Conservation (phyloP, 2,329 filamentous ascomycete species). For the Cladosporium sp. region DNA sequence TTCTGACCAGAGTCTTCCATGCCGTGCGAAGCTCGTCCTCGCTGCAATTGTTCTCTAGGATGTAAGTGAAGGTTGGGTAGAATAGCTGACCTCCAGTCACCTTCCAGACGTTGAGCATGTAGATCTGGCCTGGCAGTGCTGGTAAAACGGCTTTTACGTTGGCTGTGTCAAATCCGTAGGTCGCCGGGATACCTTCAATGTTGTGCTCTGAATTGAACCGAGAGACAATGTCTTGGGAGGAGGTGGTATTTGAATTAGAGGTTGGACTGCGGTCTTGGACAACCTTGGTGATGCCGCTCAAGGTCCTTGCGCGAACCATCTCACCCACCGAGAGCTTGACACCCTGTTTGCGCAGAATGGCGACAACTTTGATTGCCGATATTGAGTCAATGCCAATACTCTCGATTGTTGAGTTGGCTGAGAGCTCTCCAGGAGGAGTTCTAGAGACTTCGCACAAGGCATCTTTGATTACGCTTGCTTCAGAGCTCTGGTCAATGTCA, state of each 20-base stretch:
- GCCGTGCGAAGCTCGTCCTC: slow-evolving; percentile 45
- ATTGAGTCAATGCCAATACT: slow-evolving; percentile 88
- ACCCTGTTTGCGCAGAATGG: slow-evolving; percentile 58
- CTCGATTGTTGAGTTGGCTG: slow-evolving; percentile 61
- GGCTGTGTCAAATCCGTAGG: slow-evolving; percentile 33
- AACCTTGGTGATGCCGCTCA: slow-evolving; percentile 54
- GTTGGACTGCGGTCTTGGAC: background rate
- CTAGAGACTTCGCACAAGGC: slow-evolving; percentile 54
- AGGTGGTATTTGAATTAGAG: slow-evolving; percentile 29
- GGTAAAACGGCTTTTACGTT: slow-evolving; percentile 57
- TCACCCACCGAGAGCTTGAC: slow-evolving; percentile 63
- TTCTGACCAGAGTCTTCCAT: slow-evolving; percentile 54
- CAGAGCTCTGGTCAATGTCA: background rate
- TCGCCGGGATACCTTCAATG: slow-evolving; percentile 1
- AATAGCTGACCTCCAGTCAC: slow-evolving; percentile 61
- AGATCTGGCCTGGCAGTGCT: slow-evolving; percentile 68
- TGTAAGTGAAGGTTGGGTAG: slow-evolving; percentile 65
- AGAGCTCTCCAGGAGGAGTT: slow-evolving; percentile 52
- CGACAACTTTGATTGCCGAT: slow-evolving; percentile 76
- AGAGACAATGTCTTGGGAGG: slow-evolving; percentile 15
- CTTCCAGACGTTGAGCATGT: slow-evolving; percentile 74
- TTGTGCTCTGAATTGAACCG: slow-evolving; percentile 13
- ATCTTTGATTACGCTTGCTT: slow-evolving; percentile 2
- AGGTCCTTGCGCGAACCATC: slow-evolving; percentile 60
- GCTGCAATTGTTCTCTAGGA: slow-evolving; percentile 38